Evolutionary conservation across 495 filamentous ascomycete species (phyloP), one percentile per base, ranked within the genome.

Genomic region (Tuber indicum): DNA sequence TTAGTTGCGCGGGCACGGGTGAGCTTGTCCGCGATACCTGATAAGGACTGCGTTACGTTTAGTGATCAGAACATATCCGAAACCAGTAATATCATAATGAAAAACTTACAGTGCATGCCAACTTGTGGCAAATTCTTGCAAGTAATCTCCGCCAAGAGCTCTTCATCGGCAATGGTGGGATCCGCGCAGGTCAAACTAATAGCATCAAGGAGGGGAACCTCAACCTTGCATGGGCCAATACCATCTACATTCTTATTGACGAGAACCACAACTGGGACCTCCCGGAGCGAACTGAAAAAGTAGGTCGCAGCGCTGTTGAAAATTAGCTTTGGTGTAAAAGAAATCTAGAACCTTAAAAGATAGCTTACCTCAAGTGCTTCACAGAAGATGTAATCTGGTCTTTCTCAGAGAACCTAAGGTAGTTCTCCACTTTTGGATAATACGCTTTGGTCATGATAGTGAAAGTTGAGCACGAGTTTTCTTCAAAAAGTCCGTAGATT

Each of bases 111-210:
- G 6, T 66, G 26, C 58, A 66, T 66, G 12, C 58, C 58, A 66
- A 66, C 58, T 36, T 66, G 58, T 16, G 58, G 58, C 32, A 79
- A 39, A 66, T 47, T 77, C 71, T 77, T 74, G 3, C 77, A 69
- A 21, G 78, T 79, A 41, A 78, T 58, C 6, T 12, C 21, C 41
- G 72, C 41, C 17, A 78, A n/a, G 26, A 75, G 58, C 42, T 79
- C 72, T 62, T 73, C 75, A 19, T 79, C 78, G 45, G 42, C 14
- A 12, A 72, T 75, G 10, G 74, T 79, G 16, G 72, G 78, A 19
- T 79, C 72, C 32, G 47, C n/a, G 17, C 39, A 72, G 66, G 74
- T 16, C n/a, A 36, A 32, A 42, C 76, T 77, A 58, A 79, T 45
- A 26, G 46, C 52, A 32, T 75, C 75, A 16, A 79, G 69, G 45